These are phyloP conservation scores for Chalara sp. DNA, from an alignment of 2,329 filamentous ascomycete species.

Conservation along the genomic window DNA sequence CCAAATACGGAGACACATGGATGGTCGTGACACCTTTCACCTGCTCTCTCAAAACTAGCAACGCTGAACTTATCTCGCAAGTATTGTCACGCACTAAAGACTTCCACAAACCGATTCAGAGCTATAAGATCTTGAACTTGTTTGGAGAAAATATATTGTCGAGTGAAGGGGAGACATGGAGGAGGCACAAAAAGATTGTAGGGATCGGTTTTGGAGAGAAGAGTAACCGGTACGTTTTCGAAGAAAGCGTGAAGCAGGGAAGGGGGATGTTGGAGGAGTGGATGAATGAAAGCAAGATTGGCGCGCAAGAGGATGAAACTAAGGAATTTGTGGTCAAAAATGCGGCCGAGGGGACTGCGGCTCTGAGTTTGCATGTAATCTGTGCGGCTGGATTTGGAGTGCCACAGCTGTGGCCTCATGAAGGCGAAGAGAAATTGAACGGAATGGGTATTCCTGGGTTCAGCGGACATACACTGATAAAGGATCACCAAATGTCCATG, in stretches of 20 bases:
- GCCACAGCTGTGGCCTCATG: slow-evolving; percentile 30
- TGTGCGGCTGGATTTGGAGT: slow-evolving; percentile 44
- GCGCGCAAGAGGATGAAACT: slow-evolving; percentile 17
- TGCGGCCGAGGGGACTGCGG: slow-evolving; percentile 39
- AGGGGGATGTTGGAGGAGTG: slow-evolving; percentile 41
- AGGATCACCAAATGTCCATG: too few relatives aligned
- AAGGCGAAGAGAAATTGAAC: slow-evolving; percentile 12
- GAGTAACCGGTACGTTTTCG: slow-evolving; percentile 63
- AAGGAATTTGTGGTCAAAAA: too few relatives aligned
- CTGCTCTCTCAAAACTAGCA: too few relatives aligned
- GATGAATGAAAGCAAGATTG: slow-evolving; percentile 3
- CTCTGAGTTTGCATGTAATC: slow-evolving; percentile 45
- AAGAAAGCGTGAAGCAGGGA: slow-evolving; percentile 57
- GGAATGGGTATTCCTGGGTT: too few relatives aligned
- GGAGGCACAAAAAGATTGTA: slow-evolving; percentile 64
- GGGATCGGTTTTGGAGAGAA: slow-evolving; percentile 70
- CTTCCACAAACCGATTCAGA: too few relatives aligned
- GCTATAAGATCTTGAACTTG: too few relatives aligned
- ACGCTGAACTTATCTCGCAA: too few relatives aligned
- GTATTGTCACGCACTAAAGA: too few relatives aligned
- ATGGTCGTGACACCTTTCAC: too few relatives aligned
- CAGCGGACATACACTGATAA: too few relatives aligned
- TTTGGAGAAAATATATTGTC: slow-evolving; percentile 66
- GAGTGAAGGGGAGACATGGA: slow-evolving; percentile 64
- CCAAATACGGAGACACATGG: too few relatives aligned